These are phyloP conservation scores for Phytophthora foliorum DNA, from an alignment of 352 stramenopile genomes.

Conservation along the genomic window DNA sequence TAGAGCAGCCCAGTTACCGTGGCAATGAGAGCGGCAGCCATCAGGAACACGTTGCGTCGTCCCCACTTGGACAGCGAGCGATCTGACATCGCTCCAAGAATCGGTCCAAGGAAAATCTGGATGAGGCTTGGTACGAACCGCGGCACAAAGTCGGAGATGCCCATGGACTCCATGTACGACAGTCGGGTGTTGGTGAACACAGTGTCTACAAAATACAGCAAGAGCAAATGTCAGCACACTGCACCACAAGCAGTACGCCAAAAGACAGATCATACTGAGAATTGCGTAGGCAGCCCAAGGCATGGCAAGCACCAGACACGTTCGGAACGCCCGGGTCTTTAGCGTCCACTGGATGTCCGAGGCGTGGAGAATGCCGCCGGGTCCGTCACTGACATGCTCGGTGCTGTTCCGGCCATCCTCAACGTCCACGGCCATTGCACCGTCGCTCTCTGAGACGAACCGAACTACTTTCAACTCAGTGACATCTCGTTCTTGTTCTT, in stretches of 20 bases:
- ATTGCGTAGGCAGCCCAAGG: constrained; percentile 80
- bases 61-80: constrained; percentile 78
- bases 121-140: constrained; percentile 73
- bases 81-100: constrained; percentile 78
- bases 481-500: background rate
- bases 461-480: constrained; percentile 22
- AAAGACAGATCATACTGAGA: constrained; percentile 52
- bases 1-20: constrained; percentile 70
- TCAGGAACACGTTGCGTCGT: constrained; percentile 73
- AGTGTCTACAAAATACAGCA: constrained; percentile 48
- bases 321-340: constrained; percentile 44
- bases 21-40: constrained; percentile 56
- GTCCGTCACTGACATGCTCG: constrained; percentile 7
- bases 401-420: background rate
- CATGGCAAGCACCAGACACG: constrained; percentile 78
- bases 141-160: constrained; percentile 64
- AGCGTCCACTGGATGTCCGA: constrained; percentile 35
- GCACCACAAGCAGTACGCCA: background rate
- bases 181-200: constrained; percentile 74
- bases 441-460: constrained; percentile 17
- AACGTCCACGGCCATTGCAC: constrained; percentile 19
- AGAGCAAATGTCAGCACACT: constrained; percentile 7
- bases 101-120: constrained; percentile 72
- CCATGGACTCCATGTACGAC: constrained; percentile 81
- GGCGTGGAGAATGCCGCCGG: constrained; percentile 3